A percentile compares a stretch with the other conserved stretches of the same genome.
Conservation (phyloP, 2,329 filamentous ascomycete species). For the Hypoxylon rubiginosum region DNA sequence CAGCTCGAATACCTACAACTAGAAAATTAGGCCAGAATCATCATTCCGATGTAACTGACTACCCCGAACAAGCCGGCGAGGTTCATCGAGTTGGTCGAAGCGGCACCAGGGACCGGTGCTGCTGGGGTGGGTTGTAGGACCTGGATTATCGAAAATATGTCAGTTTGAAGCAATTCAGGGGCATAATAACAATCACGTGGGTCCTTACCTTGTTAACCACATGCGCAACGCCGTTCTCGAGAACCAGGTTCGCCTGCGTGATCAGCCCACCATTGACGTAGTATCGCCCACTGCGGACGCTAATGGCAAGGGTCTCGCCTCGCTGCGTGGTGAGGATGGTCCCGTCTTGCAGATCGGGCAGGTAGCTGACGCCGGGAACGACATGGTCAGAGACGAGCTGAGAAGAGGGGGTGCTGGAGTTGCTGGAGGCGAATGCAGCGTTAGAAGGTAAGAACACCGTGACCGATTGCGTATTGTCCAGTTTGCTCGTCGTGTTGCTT, state of each 20-base stretch:
- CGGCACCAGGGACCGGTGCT: background rate
- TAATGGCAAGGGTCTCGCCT: conserved; percentile 40
- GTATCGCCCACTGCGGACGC: conserved; percentile 36
- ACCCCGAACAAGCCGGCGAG: conserved; percentile 10
- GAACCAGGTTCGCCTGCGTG: conserved; percentile 41
- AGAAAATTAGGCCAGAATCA: conserved; percentile 8
- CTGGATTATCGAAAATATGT: conserved; percentile 6
- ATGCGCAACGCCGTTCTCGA: conserved; percentile 45
- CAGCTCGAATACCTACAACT: background rate
- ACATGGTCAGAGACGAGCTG: conserved; percentile 40
- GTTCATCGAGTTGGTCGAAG: conserved; percentile 14
- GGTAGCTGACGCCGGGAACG: conserved; percentile 39
- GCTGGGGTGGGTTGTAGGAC: conserved; percentile 21
- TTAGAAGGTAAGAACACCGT: conserved; percentile 45
- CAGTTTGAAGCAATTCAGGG: background rate
- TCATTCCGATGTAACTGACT: conserved; percentile 14
- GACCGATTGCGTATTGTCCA: conserved; percentile 35
- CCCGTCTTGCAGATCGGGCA: conserved; percentile 41
- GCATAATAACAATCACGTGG: background rate
- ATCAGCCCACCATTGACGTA: conserved; percentile 48
- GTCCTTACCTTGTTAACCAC: conserved; percentile 43
- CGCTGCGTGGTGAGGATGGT: conserved; percentile 33
- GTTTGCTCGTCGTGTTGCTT: conserved; percentile 30
- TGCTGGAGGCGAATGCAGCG: conserved; percentile 35
- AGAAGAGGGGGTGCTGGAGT: conserved; percentile 18